Conservation (phyloP, 2,329 filamentous ascomycete genomes). For the Fusarium sp. region DNA sequence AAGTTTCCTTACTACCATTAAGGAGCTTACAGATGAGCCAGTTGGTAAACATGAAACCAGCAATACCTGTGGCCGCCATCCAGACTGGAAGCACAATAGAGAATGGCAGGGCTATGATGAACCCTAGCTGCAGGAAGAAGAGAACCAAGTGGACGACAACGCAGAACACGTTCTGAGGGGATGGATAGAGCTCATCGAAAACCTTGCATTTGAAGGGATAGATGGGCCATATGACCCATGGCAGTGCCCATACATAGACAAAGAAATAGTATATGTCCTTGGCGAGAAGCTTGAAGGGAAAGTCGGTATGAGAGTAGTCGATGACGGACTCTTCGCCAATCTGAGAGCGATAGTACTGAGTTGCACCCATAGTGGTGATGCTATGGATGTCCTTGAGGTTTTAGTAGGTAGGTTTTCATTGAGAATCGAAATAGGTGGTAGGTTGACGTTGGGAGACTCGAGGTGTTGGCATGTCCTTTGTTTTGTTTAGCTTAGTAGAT, state of each 20-base stretch:
- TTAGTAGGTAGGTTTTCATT: not conserved
- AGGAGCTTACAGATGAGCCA: slow-evolving; percentile 58
- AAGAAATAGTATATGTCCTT: slow-evolving; percentile 67
- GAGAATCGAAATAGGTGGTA: not conserved
- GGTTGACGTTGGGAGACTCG: not conserved
- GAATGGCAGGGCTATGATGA: slow-evolving; percentile 67
- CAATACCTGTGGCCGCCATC: slow-evolving; percentile 52
- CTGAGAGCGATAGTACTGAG: slow-evolving; percentile 67
- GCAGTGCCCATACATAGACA: slow-evolving; percentile 63
- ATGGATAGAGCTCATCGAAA: slow-evolving; percentile 72
- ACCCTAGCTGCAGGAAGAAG: slow-evolving; percentile 65
- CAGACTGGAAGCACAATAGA: slow-evolving; percentile 59
- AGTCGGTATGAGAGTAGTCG: slow-evolving; percentile 69
- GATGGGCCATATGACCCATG: slow-evolving; percentile 69
- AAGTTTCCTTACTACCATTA: slow-evolving; percentile 61
- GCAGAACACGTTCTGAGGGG: slow-evolving; percentile 63
- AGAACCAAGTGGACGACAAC: slow-evolving; percentile 68
- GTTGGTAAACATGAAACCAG: slow-evolving; percentile 60
- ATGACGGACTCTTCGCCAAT: slow-evolving; percentile 65
- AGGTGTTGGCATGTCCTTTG: not conserved
- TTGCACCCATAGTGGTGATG: slow-evolving; percentile 46
- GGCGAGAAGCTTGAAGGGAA: slow-evolving; percentile 59
- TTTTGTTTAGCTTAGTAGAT: not conserved
- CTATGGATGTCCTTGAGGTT: not conserved
- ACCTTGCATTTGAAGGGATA: slow-evolving; percentile 59